Base-by-base conservation (phyloP, 1,139 yeast species). In the Yamadazyma atlantica region DNA sequence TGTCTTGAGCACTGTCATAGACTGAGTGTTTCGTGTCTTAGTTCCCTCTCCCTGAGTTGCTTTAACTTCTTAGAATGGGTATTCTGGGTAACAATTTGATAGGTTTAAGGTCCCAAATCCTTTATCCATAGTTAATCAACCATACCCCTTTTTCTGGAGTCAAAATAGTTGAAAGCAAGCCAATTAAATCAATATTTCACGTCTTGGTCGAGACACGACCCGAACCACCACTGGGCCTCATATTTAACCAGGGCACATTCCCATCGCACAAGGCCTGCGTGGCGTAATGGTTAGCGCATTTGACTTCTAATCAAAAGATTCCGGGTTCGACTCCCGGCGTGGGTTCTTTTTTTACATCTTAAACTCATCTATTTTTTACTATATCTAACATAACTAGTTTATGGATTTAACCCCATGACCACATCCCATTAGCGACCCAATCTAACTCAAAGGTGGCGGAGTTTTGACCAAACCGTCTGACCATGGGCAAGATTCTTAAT, bases 371-470 rank as follows among this genome's bases (percentile, higher is more conserved):
- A 28, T 4, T 5, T 5, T 19, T 22, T 17, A 32, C 11, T 23
- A 16, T 42, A 23, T 7, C 12, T n/a, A 10, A 10, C 26, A 10
- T 23, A n/a, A n/a, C n/a, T n/a, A n/a, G n/a, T n/a, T n/a, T n/a
- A n/a, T n/a, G n/a, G n/a, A n/a, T n/a, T n/a, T 42, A 60, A 15
- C 53, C 54, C 63, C 64, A 64, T 8, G 60, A 47, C 54, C 59
- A 51, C 57, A 66, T 51, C 11, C 70, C 60, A 44, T 54, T 63
- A 17, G 55, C 46, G 10, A 55, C 48, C 75, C 74, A 69, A 44
- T 68, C 73, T 27, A 69, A 45, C 1, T 66, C 69, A 40, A 66
- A 64, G 10, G 57, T 57, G 4, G 49, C 41, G 1, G 55, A 54
- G 4, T 33, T 40, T 12, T 45, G 45, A 2, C 74, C 75, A 43